Base-by-base conservation (phyloP, 2,329 filamentous ascomycete genomes). In the Xylariaceae sp. region DNA sequence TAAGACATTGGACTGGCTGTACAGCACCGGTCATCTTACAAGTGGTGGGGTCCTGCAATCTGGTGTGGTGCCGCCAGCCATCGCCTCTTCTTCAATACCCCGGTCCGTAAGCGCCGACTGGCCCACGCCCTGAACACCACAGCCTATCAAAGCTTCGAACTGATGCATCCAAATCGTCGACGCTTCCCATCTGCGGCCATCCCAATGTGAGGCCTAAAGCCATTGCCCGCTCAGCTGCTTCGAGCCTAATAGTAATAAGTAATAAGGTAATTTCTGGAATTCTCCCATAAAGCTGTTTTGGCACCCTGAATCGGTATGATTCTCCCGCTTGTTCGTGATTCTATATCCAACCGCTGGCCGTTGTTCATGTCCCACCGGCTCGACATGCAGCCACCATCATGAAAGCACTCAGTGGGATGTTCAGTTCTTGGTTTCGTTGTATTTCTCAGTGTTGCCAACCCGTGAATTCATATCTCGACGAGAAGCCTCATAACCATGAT, bases 101-200 rank as follows among this genome's bases (percentile, higher is more conserved):
- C 66, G 64, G 72, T 70, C 70, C 65, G 69, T 77, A 78, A 77
- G 75, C 76, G 76, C 75, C 76, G 70, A 76, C 72, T 77, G 76
- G 75, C 64, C 70, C 67, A 68, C 67, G 66, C 65, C 64, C 64
- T 63, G 63, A 55, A 62, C 62, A 50, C 60, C 63, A 55, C 68
- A 70, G 70, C 77, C 76, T 76, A 79, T 79, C 76, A 78, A 63
- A 67, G 64, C 59, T 51, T 33, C 59, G 53, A 60, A 58, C 55
- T 48, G 60, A 59, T 67, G 64, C 70, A 68, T 67, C 67, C 65
- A 69, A 64, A 64, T 66, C 68, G 61, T 68, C 64, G 58, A 70
- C 63, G 59, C 61, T 64, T 64, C 61, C 64, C 64, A 57, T 68
- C 49, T 54, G 37, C 47, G 48, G 53, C 50, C 45, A 21, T 57